phyloP scores from a whole-genome alignment of 1,284 basidiomycete species.

The Marasmius tenuissimus region DNA sequence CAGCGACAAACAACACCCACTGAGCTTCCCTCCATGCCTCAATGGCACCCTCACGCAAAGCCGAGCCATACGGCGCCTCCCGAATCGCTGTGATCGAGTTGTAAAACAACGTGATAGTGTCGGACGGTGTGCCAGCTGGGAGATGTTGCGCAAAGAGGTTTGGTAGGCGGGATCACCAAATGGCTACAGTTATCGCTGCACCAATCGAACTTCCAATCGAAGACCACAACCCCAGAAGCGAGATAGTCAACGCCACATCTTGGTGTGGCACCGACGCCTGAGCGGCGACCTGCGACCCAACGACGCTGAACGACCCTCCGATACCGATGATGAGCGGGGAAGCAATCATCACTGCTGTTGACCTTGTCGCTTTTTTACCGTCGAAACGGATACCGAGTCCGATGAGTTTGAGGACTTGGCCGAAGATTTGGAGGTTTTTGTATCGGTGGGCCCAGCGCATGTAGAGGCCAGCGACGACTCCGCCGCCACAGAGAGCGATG shows the following conservation, averaged over 20 bases:
- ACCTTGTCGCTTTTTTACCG: conserved; percentile 9
- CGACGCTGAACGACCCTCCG: conserved; percentile 24
- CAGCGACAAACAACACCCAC: conserved; percentile 21
- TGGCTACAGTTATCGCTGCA: conserved; percentile 22
- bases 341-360: conserved; percentile 18
- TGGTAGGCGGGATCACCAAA: conserved; percentile 23
- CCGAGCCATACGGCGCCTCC: conserved; percentile 7
- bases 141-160: conserved; percentile 18
- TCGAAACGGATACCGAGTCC: conserved; percentile 22
- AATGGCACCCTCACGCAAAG: conserved; percentile 12
- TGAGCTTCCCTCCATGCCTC: conserved; percentile 21
- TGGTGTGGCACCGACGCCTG: conserved; percentile 26
- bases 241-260: conserved; percentile 23
- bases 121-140: conserved; percentile 14
- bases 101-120: conserved; percentile 18
- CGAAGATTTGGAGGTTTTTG: conserved; percentile 14
- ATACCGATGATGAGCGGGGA: conserved; percentile 22
- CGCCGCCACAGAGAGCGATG: conserved; percentile 13
- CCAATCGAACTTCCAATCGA: conserved; percentile 22
- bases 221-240: conserved; percentile 21
- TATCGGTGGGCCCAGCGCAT: conserved; percentile 14
- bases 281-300: conserved; percentile 23
- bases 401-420: conserved; percentile 16
- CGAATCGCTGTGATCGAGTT: conserved; percentile 20
- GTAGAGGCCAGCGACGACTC: conserved; percentile 12